These are phyloP conservation scores for Thalassiosira exigua DNA, from an alignment of 352 stramenopile species.

Conservation along the genomic window DNA sequence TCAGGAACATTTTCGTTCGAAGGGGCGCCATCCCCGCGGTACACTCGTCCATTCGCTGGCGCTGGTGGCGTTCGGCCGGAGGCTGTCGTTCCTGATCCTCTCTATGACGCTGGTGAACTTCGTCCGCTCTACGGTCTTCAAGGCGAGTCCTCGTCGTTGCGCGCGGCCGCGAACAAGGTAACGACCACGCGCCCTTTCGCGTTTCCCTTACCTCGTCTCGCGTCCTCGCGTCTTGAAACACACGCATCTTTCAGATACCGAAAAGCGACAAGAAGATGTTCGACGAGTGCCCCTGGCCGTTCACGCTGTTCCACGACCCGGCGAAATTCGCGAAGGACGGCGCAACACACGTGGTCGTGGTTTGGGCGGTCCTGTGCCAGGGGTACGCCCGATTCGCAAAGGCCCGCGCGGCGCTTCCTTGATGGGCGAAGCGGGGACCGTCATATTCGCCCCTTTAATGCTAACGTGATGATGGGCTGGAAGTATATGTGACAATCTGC, in stretches of 20 bases:
- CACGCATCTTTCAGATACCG: too few species aligned
- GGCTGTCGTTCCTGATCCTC: conserved; percentile 37
- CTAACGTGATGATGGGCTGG: too few species aligned
- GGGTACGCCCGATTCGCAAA: conserved; percentile 34
- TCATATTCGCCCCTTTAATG: too few species aligned
- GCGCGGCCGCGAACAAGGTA: background rate
- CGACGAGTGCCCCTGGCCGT: conserved; percentile 81
- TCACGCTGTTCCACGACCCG: conserved; percentile 82
- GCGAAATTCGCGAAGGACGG: conserved; percentile 62
- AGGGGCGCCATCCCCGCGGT: too few species aligned
- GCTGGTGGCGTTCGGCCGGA: conserved; percentile 12
- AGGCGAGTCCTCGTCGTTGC: conserved; percentile 17
- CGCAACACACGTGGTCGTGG: conserved; percentile 66
- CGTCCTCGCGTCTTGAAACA: too few species aligned
- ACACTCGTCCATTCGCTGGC: conserved; percentile 33
- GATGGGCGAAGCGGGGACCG: background rate
- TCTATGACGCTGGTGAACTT: conserved; percentile 29
- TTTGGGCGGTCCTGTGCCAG: conserved; percentile 41
- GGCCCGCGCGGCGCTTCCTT: conserved; percentile 17
- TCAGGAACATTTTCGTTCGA: too few species aligned
- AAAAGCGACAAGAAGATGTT: conserved; percentile 52
- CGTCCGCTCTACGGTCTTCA: conserved; percentile 37
- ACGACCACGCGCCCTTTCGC: too few species aligned
- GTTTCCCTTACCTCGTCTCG: too few species aligned
- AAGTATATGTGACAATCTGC: too few species aligned